These are phyloP conservation scores for Scutellaria galericulata DNA, from an alignment of 257 asterid genomes.

Conservation along the genomic window DNA sequence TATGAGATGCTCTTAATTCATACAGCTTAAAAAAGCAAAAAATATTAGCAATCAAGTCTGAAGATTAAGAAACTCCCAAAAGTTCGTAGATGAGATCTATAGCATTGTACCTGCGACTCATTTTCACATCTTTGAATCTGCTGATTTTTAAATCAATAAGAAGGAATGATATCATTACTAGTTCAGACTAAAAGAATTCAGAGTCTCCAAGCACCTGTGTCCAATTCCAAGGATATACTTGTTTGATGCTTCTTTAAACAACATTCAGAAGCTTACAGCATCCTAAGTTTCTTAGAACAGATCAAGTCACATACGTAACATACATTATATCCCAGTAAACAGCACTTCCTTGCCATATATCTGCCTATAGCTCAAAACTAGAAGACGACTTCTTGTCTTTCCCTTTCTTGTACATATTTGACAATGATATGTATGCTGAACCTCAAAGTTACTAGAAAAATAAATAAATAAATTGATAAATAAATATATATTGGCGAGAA, in stretches of 20 bases:
- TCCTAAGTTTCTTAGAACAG: neutral
- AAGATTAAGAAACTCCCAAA: neutral
- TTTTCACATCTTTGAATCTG: neutral
- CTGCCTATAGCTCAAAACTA: constrained; percentile 4
- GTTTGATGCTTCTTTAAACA: neutral
- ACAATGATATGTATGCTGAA: constrained; percentile 1
- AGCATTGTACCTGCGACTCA: neutral
- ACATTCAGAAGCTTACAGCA: neutral
- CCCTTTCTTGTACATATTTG: constrained; percentile 17
- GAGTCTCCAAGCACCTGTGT: constrained; percentile 4
- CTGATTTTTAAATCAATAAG: neutral
- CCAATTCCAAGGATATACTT: neutral
- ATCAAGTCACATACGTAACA: neutral
- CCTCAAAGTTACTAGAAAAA: neutral
- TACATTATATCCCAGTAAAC: constrained; percentile 22
- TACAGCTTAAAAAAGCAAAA: too few species aligned
- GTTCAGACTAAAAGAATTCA: constrained; percentile 8
- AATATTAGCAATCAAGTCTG: neutral
- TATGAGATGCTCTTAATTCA: too few species aligned
- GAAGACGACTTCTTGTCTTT: constrained; percentile 18
- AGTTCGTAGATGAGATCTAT: neutral
- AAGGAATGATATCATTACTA: neutral
- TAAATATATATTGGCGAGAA: constrained; percentile 5
- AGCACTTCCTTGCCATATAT: neutral
- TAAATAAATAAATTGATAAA: neutral